These are phyloP conservation scores for Boletus semigastroideus DNA, from an alignment of 1,284 basidiomycete genomes.

Conservation along the genomic window DNA sequence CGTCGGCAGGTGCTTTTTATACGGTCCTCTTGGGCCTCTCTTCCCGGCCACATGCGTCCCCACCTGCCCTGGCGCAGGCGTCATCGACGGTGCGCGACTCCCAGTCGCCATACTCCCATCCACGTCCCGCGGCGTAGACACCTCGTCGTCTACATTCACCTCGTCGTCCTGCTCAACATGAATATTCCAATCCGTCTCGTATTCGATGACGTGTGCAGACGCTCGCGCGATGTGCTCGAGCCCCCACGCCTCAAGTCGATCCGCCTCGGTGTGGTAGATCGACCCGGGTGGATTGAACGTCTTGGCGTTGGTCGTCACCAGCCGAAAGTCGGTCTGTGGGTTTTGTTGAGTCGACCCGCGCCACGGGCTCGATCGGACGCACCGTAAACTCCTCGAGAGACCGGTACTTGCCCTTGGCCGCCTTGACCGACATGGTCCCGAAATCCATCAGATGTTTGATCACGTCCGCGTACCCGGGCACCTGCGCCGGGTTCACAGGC, in stretches of 20 bases:
- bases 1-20: constrained; percentile 41
- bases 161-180: constrained; percentile 73
- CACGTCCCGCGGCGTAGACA: constrained; percentile 25
- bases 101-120: constrained; percentile 27
- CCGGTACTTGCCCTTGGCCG: constrained; percentile 62
- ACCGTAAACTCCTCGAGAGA: constrained; percentile 77
- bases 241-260: constrained; percentile 64
- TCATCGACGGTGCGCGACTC: constrained; percentile 22
- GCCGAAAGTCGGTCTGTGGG: constrained; percentile 65
- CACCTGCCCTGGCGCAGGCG: constrained; percentile 40
- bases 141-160: constrained; percentile 31
- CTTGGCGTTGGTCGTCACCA: constrained; percentile 74
- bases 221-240: constrained; percentile 71
- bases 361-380: no score
- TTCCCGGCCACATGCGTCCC: constrained; percentile 26
- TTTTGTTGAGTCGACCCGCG: no score
- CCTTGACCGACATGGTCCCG: constrained; percentile 78
- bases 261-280: constrained; percentile 71
- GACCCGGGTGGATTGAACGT: constrained; percentile 69
- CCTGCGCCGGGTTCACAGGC: constrained; percentile 65
- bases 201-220: constrained; percentile 69
- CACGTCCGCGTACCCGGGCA: constrained; percentile 71
- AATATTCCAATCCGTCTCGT: constrained; percentile 80
- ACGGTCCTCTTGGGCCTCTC: constrained; percentile 46
- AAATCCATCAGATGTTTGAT: constrained; percentile 81